phyloP scores from a whole-genome alignment of 805 yeast species.

The Saturnispora bothae region DNA sequence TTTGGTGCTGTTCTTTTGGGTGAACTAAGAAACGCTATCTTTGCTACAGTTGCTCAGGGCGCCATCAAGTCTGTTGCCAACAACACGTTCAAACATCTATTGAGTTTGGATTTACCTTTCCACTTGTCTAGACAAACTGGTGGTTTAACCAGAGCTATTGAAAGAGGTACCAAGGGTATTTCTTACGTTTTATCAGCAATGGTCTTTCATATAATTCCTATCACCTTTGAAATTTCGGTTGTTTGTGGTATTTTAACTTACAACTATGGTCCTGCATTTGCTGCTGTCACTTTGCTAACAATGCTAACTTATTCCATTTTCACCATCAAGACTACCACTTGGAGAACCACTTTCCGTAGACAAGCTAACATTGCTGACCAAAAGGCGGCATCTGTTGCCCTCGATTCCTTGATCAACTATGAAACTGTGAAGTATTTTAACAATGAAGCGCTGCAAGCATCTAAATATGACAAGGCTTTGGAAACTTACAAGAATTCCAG shows the following conservation, averaged over 20 bases:
- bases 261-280: constrained; percentile 82
- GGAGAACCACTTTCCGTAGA: constrained; percentile 90
- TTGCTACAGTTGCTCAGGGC: constrained; percentile 89
- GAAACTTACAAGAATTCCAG: constrained; percentile 63
- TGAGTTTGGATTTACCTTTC: constrained; percentile 79
- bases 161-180: constrained; percentile 95
- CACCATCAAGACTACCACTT: constrained; percentile 86
- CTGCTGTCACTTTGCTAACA: constrained; percentile 77
- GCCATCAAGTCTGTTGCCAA: constrained; percentile 87
- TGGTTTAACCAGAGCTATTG: constrained; percentile 91
- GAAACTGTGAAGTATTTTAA: constrained; percentile 93
- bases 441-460: constrained; percentile 71
- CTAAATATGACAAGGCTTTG: constrained; percentile 70
- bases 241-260: constrained; percentile 92
- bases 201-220: constrained; percentile 96
- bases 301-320: constrained; percentile 84
- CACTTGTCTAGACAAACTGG: constrained; percentile 92
- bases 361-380: constrained; percentile 90
- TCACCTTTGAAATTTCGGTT: constrained; percentile 80
- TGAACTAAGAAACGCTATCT: constrained; percentile 87
- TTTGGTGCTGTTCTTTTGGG: constrained; percentile 93
- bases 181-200: constrained; percentile 85
- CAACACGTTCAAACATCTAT: constrained; percentile 74
- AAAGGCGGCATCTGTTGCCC: constrained; percentile 87
- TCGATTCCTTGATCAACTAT: constrained; percentile 87